Evolutionary conservation across 441 rosid genomes (phyloP).

Genomic region (Melastoma candidum): DNA sequence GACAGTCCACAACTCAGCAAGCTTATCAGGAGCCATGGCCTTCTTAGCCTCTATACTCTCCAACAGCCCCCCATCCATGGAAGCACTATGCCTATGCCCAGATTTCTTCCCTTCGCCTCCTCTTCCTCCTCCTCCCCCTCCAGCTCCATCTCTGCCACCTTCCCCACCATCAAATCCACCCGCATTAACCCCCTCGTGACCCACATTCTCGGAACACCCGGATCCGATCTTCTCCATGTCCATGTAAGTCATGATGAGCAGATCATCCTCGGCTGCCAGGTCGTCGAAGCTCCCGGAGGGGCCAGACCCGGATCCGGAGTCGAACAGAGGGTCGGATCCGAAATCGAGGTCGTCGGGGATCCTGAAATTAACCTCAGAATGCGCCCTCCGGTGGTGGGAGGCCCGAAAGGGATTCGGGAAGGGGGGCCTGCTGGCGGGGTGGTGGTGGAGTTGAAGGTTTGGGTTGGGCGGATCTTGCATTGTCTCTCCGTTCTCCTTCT

Average conservation of each 20-base stretch:
- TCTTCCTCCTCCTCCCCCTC: conserved; percentile 7
- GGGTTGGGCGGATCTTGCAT: too few relatives aligned
- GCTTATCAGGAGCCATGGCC: conserved; percentile 93
- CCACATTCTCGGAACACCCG: conserved; percentile 19
- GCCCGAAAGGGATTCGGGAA: too few relatives aligned
- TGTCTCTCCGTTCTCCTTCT: too few relatives aligned
- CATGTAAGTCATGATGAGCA: conserved; percentile 66
- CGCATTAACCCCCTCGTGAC: conserved; percentile 1
- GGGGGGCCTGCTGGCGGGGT: too few relatives aligned
- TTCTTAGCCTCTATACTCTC: conserved; percentile 81
- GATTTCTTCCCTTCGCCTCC: too few relatives aligned
- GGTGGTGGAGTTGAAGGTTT: too few relatives aligned
- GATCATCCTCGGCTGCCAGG: conserved; percentile 74
- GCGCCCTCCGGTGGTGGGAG: conserved; percentile 56
- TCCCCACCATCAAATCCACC: neutral
- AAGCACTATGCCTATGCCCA: conserved; percentile 69
- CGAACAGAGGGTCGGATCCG: too few relatives aligned
- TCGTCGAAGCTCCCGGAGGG: conserved; percentile 50
- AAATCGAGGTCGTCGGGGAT: conserved; percentile 39
- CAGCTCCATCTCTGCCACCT: neutral
- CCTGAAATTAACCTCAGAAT: conserved; percentile 74
- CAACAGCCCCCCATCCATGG: conserved; percentile 49
- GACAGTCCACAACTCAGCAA: conserved; percentile 70
- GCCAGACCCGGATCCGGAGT: conserved; percentile 14
- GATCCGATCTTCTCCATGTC: conserved; percentile 71